Evolutionary conservation across 1,284 basidiomycete species (phyloP).

Genomic region (Stygiomarasmius scandens): DNA sequence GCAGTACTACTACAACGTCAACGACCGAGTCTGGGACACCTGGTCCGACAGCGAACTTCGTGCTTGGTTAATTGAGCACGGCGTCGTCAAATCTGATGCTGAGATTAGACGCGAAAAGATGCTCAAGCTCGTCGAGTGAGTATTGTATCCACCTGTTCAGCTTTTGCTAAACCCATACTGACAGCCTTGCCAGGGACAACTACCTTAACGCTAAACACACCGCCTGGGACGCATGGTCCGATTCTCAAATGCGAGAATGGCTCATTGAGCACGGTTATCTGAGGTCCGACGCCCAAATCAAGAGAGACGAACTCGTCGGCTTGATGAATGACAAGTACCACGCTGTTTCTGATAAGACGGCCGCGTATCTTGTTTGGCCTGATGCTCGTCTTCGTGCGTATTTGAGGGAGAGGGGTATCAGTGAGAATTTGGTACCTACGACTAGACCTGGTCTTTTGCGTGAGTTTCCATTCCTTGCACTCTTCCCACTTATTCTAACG

Average conservation of each 20-base stretch:
- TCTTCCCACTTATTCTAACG: slow-evolving; percentile 4
- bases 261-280: slow-evolving; percentile 77
- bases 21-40: slow-evolving; percentile 64
- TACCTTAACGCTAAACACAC: slow-evolving; percentile 73
- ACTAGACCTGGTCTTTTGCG: slow-evolving; percentile 73
- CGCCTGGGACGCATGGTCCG: slow-evolving; percentile 75
- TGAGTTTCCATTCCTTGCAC: slow-evolving; percentile 40
- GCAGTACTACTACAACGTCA: slow-evolving; percentile 72
- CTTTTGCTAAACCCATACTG: too few relatives aligned
- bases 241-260: slow-evolving; percentile 78
- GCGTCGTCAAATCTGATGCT: slow-evolving; percentile 54
- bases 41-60: slow-evolving; percentile 75
- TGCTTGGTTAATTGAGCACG: slow-evolving; percentile 73
- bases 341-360: slow-evolving; percentile 43
- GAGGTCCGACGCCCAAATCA: slow-evolving; percentile 65
- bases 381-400: slow-evolving; percentile 86
- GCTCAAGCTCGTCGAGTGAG: slow-evolving; percentile 17
- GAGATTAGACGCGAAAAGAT: slow-evolving; percentile 15
- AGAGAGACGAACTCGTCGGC: slow-evolving; percentile 64
- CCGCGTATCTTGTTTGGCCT: slow-evolving; percentile 84
- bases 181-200: slow-evolving; percentile 56
- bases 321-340: slow-evolving; percentile 37
- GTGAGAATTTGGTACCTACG: slow-evolving; percentile 66
- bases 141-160: neutral
- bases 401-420: slow-evolving; percentile 72